Conservation (phyloP, 2,329 filamentous ascomycete genomes). For the Fusarium stilboides region DNA sequence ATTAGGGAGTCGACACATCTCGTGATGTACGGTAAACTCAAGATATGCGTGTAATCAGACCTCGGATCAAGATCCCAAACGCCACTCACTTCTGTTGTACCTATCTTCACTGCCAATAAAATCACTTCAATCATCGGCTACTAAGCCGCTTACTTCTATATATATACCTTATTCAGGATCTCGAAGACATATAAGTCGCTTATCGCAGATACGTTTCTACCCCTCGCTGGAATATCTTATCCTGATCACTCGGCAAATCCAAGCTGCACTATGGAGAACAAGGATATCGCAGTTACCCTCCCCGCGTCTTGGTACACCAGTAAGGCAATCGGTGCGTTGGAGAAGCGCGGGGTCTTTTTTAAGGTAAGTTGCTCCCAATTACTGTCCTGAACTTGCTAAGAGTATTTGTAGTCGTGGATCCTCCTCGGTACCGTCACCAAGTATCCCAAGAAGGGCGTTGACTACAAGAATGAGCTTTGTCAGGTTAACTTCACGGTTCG, state of each 20-base stretch:
- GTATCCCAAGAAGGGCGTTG: neutral
- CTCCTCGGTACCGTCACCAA: slow-evolving; percentile 9
- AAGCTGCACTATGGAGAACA: neutral
- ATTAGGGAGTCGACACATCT: too few relatives aligned
- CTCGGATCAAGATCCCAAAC: too few relatives aligned
- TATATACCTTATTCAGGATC: too few relatives aligned
- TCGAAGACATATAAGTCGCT: too few relatives aligned
- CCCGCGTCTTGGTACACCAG: slow-evolving; percentile 13
- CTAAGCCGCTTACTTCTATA: too few relatives aligned
- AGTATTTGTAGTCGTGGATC: slow-evolving; percentile 12
- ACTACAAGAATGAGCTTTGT: slow-evolving; percentile 9
- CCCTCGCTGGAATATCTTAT: too few relatives aligned
- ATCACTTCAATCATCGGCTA: too few relatives aligned
- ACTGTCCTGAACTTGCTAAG: neutral
- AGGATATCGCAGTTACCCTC: neutral
- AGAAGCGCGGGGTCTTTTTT: slow-evolving; percentile 9
- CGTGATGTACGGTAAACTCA: too few relatives aligned
- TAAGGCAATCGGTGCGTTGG: neutral
- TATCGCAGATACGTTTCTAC: too few relatives aligned
- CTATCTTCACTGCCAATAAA: too few relatives aligned
- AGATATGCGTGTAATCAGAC: too few relatives aligned
- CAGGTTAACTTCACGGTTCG: slow-evolving; percentile 1
- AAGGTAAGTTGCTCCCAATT: neutral
- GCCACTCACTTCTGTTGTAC: too few relatives aligned
- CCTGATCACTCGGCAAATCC: neutral